These are phyloP conservation scores for Plasmodium knowlesi DNA, from an alignment of 169 alveolate genomes.

Conservation along the genomic window DNA sequence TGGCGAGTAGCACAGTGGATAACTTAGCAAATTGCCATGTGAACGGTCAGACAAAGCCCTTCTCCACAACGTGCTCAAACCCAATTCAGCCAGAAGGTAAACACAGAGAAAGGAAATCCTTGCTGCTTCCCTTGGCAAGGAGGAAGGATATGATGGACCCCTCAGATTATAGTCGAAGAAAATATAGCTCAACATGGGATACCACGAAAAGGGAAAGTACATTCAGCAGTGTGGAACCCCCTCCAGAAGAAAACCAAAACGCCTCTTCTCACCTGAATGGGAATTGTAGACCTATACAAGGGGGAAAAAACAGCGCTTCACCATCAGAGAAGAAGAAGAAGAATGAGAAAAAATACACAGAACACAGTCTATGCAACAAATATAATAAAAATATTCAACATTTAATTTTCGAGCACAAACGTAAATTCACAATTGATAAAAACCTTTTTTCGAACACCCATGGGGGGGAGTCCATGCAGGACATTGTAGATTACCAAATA, in stretches of 20 bases:
- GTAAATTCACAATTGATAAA: conserved; percentile 16
- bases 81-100: not conserved
- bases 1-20: not conserved
- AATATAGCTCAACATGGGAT: not conserved
- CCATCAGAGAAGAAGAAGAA: no score
- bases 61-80: not conserved
- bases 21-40: not conserved
- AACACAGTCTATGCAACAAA: not conserved
- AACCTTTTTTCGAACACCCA: not conserved
- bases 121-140: not conserved
- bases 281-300: not conserved
- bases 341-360: not conserved
- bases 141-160: not conserved
- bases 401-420: conserved; percentile 50
- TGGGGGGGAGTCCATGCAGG: conserved; percentile 18
- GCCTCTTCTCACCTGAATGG: not conserved
- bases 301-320: not conserved
- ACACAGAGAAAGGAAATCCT: not conserved
- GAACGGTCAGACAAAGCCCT: not conserved
- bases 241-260: not conserved
- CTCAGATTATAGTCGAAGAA: not conserved
- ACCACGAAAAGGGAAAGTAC: not conserved
- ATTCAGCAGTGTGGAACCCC: not conserved
- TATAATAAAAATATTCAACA: conserved; percentile 29
- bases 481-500: conserved; percentile 51